Conservation (phyloP, 768 basidiomycete genomes). For the Russula sp. region DNA sequence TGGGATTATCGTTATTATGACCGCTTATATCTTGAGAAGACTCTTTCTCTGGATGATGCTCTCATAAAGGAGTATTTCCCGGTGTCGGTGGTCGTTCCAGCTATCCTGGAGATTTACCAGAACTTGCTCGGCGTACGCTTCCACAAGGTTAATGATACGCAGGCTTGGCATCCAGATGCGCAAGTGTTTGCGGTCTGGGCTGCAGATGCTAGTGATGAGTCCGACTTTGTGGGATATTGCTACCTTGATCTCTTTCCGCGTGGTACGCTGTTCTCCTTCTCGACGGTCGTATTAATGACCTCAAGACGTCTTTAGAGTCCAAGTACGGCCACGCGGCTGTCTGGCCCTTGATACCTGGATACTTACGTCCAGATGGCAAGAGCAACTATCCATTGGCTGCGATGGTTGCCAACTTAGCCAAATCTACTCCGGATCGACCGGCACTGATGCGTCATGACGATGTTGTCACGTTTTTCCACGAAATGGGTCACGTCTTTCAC, state of each 20-base stretch:
- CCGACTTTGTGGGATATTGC: conserved; percentile 79
- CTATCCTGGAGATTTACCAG: conserved; percentile 82
- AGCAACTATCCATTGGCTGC: conserved; percentile 71
- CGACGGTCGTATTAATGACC: background rate
- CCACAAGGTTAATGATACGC: conserved; percentile 46
- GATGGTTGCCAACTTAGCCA: conserved; percentile 91
- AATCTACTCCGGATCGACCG: conserved; percentile 74
- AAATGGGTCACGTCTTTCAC: conserved; percentile 63
- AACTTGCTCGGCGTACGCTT: conserved; percentile 75
- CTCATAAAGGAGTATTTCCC: conserved; percentile 89
- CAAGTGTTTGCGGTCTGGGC: conserved; percentile 87
- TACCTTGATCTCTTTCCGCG: conserved; percentile 88
- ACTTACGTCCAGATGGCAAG: conserved; percentile 51
- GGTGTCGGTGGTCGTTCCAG: conserved; percentile 75
- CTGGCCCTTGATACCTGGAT: conserved; percentile 72
- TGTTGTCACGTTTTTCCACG: conserved; percentile 90
- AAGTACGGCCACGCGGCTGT: conserved; percentile 90
- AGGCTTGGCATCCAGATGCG: conserved; percentile 87
- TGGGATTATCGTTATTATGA: conserved; percentile 86
- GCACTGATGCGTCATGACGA: conserved; percentile 86
- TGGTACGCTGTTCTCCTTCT: conserved; percentile 42
- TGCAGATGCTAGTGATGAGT: conserved; percentile 63
- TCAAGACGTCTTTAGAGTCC: conserved; percentile 43
- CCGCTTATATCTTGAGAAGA: conserved; percentile 61
- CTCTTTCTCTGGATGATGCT: conserved; percentile 68